These are phyloP conservation scores for Ophiocordyceps sinensis DNA, from an alignment of 2,329 filamentous ascomycete species.

Conservation along the genomic window DNA sequence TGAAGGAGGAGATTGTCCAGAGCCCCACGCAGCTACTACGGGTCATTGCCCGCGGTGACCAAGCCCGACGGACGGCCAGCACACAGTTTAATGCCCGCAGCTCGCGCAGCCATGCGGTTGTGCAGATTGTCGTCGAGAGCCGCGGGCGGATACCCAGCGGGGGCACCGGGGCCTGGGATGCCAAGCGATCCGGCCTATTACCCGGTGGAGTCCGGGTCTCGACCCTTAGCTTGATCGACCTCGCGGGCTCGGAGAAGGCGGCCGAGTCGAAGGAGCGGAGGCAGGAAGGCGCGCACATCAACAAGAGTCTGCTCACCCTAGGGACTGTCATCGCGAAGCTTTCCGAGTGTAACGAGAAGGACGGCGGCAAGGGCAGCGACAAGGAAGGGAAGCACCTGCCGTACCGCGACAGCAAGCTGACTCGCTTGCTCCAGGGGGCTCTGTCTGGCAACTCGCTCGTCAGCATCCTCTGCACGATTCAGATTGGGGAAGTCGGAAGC, in stretches of 20 bases:
- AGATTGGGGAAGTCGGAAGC: constrained; percentile 66
- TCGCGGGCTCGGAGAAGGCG: constrained; percentile 91
- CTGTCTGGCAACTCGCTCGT: constrained; percentile 88
- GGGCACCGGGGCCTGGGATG: constrained; percentile 20
- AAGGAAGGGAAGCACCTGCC: constrained; percentile 87
- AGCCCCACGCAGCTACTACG: constrained; percentile 88
- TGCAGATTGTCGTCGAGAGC: constrained; percentile 97
- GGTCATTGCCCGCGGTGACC: constrained; percentile 88
- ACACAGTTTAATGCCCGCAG: constrained; percentile 96
- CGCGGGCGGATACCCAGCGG: constrained; percentile 64
- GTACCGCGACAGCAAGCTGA: constrained; percentile 95
- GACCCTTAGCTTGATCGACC: constrained; percentile 86
- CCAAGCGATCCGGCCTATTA: constrained; percentile 53
- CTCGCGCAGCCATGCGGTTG: constrained; percentile 94
- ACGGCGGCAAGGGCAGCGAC: constrained; percentile 52
- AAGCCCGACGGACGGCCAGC: constrained; percentile 77
- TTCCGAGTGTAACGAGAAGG: constrained; percentile 79
- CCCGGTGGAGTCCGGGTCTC: constrained; percentile 92
- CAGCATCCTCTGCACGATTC: constrained; percentile 93
- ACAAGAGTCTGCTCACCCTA: constrained; percentile 89
- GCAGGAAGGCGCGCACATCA: constrained; percentile 93
- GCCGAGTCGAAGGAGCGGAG: constrained; percentile 90
- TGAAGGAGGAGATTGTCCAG: constrained; percentile 98
- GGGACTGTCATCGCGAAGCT: constrained; percentile 89
- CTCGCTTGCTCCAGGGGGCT: constrained; percentile 78